Conservation (phyloP, 2,329 filamentous ascomycete genomes). For the Fulvia fulva region DNA sequence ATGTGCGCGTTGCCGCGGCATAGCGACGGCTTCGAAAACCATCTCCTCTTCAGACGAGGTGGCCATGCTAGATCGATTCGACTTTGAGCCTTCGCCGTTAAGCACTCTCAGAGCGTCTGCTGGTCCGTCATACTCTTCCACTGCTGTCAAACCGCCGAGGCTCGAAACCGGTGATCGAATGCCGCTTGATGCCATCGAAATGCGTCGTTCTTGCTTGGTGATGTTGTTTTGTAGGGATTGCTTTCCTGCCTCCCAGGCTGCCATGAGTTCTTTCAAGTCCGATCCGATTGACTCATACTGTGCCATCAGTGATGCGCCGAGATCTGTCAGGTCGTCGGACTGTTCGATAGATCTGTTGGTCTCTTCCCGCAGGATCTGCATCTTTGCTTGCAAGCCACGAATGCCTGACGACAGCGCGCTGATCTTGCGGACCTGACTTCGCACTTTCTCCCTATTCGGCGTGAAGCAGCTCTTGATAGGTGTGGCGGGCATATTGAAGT, state of each 20-base stretch:
- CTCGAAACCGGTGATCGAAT: conserved; percentile 48
- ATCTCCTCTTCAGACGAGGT: conserved; percentile 59
- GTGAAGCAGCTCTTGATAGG: conserved; percentile 54
- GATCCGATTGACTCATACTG: conserved; percentile 94
- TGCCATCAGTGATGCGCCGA: conserved; percentile 72
- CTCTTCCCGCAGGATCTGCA: conserved; percentile 87
- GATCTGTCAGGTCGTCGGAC: conserved; percentile 55
- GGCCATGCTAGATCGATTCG: conserved; percentile 47
- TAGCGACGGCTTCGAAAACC: conserved; percentile 86
- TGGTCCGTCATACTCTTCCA: conserved; percentile 52
- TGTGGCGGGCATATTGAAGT: conserved; percentile 48
- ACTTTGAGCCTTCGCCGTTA: conserved; percentile 58
- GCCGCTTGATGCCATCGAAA: conserved; percentile 47
- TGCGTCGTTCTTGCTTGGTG: conserved; percentile 66
- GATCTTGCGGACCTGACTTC: conserved; percentile 82
- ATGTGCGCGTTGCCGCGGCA: conserved; percentile 54
- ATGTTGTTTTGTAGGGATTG: conserved; percentile 77
- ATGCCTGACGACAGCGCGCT: conserved; percentile 87
- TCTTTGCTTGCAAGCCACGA: conserved; percentile 86
- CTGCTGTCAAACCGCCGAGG: conserved; percentile 60
- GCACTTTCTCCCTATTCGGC: conserved; percentile 76
- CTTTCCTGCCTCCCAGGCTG: conserved; percentile 61
- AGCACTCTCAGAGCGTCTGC: conserved; percentile 72
- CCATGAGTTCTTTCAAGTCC: conserved; percentile 63
- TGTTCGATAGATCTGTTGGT: conserved; percentile 75